phyloP scores from a whole-genome alignment of 139 green algal species.

The Chlorokybus atmophyticus region DNA sequence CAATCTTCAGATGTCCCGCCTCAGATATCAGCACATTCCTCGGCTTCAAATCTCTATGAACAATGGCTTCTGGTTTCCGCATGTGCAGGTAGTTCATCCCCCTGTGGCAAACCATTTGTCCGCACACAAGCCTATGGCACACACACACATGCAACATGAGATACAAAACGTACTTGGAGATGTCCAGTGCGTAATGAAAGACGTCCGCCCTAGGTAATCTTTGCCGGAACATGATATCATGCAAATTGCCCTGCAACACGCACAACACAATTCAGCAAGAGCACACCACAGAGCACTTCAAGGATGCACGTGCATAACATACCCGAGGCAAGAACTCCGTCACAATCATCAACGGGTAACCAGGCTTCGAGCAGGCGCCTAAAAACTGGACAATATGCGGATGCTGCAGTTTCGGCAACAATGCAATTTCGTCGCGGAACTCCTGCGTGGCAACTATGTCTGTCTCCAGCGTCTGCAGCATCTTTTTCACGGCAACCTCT shows the following conservation, averaged over 20 bases:
- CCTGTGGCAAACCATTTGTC: too few species aligned
- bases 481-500: constrained; percentile 32
- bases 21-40: constrained; percentile 31
- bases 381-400: constrained; percentile 47
- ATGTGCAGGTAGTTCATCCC: constrained; percentile 37
- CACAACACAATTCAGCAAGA: too few species aligned
- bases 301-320: too few species aligned
- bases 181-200: constrained; percentile 23
- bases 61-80: constrained; percentile 22
- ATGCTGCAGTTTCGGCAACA: constrained; percentile 37
- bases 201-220: neutral
- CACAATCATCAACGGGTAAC: constrained; percentile 1
- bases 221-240: neutral
- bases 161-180: constrained; percentile 14
- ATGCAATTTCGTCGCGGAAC: constrained; percentile 32
- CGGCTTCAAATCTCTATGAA: constrained; percentile 38
- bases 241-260: neutral
- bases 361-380: constrained; percentile 8
- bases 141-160: neutral
- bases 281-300: too few species aligned
- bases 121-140: too few species aligned
- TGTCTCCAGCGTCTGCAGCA: constrained; percentile 10
- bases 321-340: constrained; percentile 4
- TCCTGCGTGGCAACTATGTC: constrained; percentile 29
- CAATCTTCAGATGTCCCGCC: constrained; percentile 27